phyloP scores from a whole-genome alignment of 768 basidiomycete species.

The Lentinula detonsa region DNA sequence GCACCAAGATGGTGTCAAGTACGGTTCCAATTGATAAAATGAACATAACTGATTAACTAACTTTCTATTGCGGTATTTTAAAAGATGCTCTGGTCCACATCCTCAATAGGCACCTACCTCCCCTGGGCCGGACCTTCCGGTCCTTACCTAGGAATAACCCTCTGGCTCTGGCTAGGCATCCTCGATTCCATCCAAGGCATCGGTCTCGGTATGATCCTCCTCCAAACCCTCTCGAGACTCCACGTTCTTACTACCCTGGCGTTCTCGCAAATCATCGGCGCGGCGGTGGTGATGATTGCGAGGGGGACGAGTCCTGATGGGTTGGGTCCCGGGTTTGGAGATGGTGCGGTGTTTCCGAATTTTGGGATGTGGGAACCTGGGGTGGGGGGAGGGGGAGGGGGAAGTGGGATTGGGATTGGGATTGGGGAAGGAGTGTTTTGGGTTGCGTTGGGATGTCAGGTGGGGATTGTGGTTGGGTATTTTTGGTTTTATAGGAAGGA shows the following conservation, averaged over 20 bases:
- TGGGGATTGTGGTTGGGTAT: constrained; percentile 86
- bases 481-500: constrained; percentile 98
- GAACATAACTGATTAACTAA: background rate
- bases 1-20: constrained; percentile 95
- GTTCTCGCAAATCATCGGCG: constrained; percentile 85
- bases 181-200: constrained; percentile 93
- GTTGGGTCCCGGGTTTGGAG: constrained; percentile 67
- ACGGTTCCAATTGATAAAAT: constrained; percentile 7
- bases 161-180: constrained; percentile 96
- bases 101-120: constrained; percentile 86
- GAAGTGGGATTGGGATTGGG: no score
- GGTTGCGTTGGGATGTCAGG: constrained; percentile 74
- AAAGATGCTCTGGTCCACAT: constrained; percentile 92
- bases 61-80: background rate
- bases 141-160: constrained; percentile 81
- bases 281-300: constrained; percentile 88
- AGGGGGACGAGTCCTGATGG: constrained; percentile 85
- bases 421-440: constrained; percentile 90
- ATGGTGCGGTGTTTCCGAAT: constrained; percentile 74
- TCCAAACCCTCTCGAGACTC: constrained; percentile 87
- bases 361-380: constrained; percentile 86
- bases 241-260: constrained; percentile 93
- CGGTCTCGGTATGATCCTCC: constrained; percentile 85
- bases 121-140: constrained; percentile 87
- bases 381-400: constrained; percentile 1